Percentiles rank a stretch among this genome's conserved stretches.
Conservation (phyloP, 768 basidiomycete genomes). For the Russula griseocarnosa region DNA sequence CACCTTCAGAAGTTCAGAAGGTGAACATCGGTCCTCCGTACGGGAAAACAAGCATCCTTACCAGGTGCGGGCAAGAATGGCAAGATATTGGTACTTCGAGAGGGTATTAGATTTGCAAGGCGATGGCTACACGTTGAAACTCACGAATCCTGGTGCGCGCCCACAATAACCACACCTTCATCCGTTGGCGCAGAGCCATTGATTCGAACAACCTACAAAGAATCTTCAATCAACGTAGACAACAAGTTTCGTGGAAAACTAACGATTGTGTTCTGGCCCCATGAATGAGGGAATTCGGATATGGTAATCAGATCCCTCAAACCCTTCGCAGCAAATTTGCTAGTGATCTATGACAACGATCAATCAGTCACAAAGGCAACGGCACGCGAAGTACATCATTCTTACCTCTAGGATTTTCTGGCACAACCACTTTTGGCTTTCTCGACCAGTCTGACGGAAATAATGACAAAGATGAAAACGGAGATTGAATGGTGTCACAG, state of each 20-base stretch:
- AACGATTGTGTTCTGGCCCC: constrained; percentile 83
- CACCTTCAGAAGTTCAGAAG: constrained; percentile 43
- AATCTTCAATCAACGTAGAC: neutral
- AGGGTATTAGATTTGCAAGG: constrained; percentile 12
- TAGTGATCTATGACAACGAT: constrained; percentile 51
- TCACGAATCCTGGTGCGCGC: constrained; percentile 82
- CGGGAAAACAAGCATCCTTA: constrained; percentile 30
- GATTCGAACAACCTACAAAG: constrained; percentile 63
- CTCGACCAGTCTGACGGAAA: constrained; percentile 55
- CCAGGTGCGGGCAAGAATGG: constrained; percentile 77
- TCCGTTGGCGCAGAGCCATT: constrained; percentile 63
- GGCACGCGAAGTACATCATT: constrained; percentile 7
- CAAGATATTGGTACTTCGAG: constrained; percentile 64
- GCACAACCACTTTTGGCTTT: constrained; percentile 77
- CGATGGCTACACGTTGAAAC: constrained; percentile 16
- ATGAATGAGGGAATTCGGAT: constrained; percentile 70
- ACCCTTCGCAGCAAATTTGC: constrained; percentile 52
- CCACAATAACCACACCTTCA: constrained; percentile 62
- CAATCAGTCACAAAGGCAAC: constrained; percentile 2
- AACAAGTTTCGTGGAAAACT: constrained; percentile 29
- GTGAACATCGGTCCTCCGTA: constrained; percentile 8
- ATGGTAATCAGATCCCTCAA: constrained; percentile 57
- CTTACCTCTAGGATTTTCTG: constrained; percentile 60
- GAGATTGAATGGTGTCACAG: neutral
- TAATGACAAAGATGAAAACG: constrained; percentile 22